phyloP scores from a whole-genome alignment of 345 rosid species.

The Aegle marmelos region DNA sequence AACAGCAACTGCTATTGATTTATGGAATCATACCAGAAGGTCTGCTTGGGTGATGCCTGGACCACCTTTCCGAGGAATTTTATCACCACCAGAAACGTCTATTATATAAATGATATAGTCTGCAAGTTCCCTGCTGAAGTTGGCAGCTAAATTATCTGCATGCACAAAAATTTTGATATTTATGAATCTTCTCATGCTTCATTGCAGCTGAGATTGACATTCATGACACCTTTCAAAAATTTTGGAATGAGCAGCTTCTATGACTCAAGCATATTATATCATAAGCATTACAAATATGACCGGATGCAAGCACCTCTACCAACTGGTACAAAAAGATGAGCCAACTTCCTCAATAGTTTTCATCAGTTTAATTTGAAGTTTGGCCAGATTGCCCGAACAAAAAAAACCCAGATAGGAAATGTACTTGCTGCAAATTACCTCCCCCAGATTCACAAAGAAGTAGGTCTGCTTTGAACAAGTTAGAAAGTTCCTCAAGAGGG shows the following conservation, averaged over 20 bases:
- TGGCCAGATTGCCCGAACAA: not conserved
- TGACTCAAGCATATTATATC: not conserved
- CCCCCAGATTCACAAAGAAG: slow-evolving; percentile 99
- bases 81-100: slow-evolving; percentile 93
- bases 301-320: too few species aligned
- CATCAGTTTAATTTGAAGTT: not conserved
- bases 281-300: not conserved
- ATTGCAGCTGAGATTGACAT: not conserved
- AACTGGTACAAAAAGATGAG: not conserved
- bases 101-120: slow-evolving; percentile 93
- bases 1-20: not conserved
- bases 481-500: slow-evolving; percentile 93
- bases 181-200: not conserved
- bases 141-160: slow-evolving; percentile 95
- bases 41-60: slow-evolving; percentile 99
- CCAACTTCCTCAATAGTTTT: not conserved
- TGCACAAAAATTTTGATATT: not conserved
- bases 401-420: not conserved
- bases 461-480: slow-evolving; percentile 77
- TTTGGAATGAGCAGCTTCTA: not conserved
- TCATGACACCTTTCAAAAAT: not conserved
- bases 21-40: slow-evolving; percentile 53
- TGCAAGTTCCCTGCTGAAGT: slow-evolving; percentile 94
- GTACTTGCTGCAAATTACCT: slow-evolving; percentile 39
- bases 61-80: slow-evolving; percentile 95